Evolutionary conservation across 2,329 filamentous ascomycete species (phyloP), one percentile per base, ranked within the genome.

Genomic region (Monosporascus ibericus): DNA sequence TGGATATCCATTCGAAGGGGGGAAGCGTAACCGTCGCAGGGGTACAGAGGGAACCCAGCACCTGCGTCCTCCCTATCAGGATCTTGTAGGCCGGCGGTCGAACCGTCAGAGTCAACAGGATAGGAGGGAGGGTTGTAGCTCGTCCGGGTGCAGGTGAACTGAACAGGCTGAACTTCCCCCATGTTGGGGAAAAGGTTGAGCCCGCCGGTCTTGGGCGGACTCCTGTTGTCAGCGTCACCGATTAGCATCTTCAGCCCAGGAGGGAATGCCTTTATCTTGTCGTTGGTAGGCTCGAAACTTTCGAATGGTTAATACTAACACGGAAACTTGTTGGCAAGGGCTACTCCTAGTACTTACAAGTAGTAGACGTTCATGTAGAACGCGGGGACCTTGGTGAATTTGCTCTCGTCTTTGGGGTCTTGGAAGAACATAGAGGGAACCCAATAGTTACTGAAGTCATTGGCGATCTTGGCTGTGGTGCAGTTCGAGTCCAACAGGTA

Each of bases 291-390:
- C 59, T 86, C 82, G 66, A 86, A 85, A 70, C 76, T 74, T 58
- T 5, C 4, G n/a, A 63, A 8, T 25, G 18, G 44, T 37, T 48
- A 39, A 50, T 9, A 15, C 36, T 42, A 22, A 5, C 11, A 3
- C 39, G 30, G 5, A 34, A 34, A 14, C 30, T 34, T 34, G 30
- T 34, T 9, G 30, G 5, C 30, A 34, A 34, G 30, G 24, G 5
- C 18, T 6, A 30, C 39, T 1, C 30, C 17, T 20, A 4, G n/a
- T 5, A 63, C 75, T 68, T 65, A 81, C 76, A 87, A 85, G 72
- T 92, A 92, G 75, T 94, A 94, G 55, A 81, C 80, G 63, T 85
- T 85, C 80, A 86, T 84, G 66, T 89, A 89, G 63, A 86, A 84
- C 55, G 88, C 72, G 44, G 83, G 76, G 18, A 91, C 87, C 37